Evolutionary conservation across 2,329 filamentous ascomycete species (phyloP).

Genomic region (Byssoonygena ceratinophila): DNA sequence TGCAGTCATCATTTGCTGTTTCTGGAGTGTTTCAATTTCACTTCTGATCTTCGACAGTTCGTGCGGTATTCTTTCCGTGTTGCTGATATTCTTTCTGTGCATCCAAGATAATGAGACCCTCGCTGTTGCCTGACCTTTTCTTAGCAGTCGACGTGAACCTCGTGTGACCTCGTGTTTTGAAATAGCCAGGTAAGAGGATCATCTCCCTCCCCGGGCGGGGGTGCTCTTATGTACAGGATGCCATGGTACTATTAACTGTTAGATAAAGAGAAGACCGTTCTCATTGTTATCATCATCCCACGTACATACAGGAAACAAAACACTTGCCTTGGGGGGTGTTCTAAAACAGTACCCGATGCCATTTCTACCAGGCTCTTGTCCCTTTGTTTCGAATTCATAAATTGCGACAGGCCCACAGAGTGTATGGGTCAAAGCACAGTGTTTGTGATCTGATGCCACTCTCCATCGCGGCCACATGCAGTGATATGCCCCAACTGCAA

Average conservation of each 20-base stretch:
- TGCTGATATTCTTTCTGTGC: neutral
- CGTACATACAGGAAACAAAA: slow-evolving; percentile 4
- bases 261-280: slow-evolving; percentile 5
- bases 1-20: neutral
- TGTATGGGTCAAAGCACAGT: neutral
- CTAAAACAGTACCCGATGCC: neutral
- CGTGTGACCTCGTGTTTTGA: neutral
- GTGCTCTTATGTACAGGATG: slow-evolving; percentile 7
- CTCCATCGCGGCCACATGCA: neutral
- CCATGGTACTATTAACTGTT: slow-evolving; percentile 5
- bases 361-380: neutral
- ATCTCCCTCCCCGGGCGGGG: neutral
- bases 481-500: neutral
- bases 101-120: slow-evolving; percentile 9
- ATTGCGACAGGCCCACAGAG: neutral
- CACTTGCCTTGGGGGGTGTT: slow-evolving; percentile 8
- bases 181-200: slow-evolving; percentile 5
- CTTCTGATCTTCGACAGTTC: slow-evolving; percentile 4
- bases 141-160: neutral
- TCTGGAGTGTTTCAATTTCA: slow-evolving; percentile 3
- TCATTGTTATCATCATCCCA: slow-evolving; percentile 3
- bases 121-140: slow-evolving; percentile 7
- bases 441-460: neutral
- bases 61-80: slow-evolving; percentile 1
- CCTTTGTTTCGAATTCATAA: neutral